Evolutionary conservation across 306 rosid genomes (phyloP), one percentile per base, ranked within the genome.

Genomic region (Quercus dentata): DNA sequence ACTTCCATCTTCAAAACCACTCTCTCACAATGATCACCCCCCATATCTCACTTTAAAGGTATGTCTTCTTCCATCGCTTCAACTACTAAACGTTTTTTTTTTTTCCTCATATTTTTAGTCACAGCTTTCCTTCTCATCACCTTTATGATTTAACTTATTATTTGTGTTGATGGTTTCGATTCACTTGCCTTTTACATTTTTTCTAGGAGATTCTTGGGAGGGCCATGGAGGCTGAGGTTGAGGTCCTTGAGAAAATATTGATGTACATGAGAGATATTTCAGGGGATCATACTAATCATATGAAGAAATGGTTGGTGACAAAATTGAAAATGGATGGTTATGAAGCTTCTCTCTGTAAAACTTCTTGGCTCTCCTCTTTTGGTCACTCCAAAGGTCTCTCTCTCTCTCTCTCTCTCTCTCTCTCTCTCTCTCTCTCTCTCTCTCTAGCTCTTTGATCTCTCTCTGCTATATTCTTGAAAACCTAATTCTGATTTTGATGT

Each of bases 341-440:
- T 75, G 87, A 85, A 41, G 85, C 88, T 21, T 87, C 85, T 33
- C 82, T 87, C 59, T 82, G 91, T 13, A 83, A 59, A 71, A 87
- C 88, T 61, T 82, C 83, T 25, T 85, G 87, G 91, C 58, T 67
- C 62, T 85, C 78, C 57, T 1, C 79, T 70, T 27, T 41, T 25
- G 64, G 79, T 71, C 28, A 19, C 41, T 62, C 79, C 19, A 80
- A 71, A 35, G 84, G 88, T 82, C 2, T 31, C 71, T 31, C 12
- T n/a, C 21, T 27, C 27, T 23, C 25, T n/a, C n/a, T n/a, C n/a
- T n/a, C n/a, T n/a, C 31, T 15, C 21, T 15, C 17, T 5, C 6
- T 67, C 68, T 17, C 25, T 4, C n/a, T 82, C 2, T 31, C 71
- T 31, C 12, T n/a, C 21, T 27, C 27, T 25, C 27, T 25, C 27